Conservation (phyloP, 2,329 filamentous ascomycete genomes). For the Xylaria sp. region DNA sequence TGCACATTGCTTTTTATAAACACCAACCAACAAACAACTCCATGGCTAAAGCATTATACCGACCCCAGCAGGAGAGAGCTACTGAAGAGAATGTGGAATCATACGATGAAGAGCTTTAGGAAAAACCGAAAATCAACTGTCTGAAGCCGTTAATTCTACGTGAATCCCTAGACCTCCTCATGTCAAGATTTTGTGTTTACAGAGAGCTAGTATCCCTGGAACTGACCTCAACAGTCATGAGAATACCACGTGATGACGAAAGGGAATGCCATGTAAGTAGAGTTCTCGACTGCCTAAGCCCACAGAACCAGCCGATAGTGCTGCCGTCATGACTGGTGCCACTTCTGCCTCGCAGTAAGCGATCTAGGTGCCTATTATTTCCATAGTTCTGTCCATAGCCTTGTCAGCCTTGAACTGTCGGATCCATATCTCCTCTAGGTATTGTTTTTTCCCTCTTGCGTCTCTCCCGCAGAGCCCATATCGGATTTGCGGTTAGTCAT, state of each 20-base stretch:
- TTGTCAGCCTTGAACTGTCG: slow-evolving; percentile 20
- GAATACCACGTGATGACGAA: slow-evolving; percentile 47
- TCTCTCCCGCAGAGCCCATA: not conserved
- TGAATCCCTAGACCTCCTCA: not conserved
- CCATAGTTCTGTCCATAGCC: slow-evolving; percentile 5
- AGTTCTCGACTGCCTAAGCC: slow-evolving; percentile 2
- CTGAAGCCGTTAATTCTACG: too few relatives aligned
- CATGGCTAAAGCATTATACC: not conserved
- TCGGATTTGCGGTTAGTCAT: not conserved
- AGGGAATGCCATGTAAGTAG: slow-evolving; percentile 24
- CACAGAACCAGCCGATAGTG: slow-evolving; percentile 1
- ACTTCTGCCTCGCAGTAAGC: slow-evolving; percentile 1
- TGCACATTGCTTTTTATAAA: not conserved
- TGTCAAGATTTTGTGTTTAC: not conserved
- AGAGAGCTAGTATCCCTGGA: not conserved
- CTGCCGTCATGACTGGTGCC: not conserved
- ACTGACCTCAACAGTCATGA: slow-evolving; percentile 38
- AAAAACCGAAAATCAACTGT: too few relatives aligned
- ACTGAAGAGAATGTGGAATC: not conserved
- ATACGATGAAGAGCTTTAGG: too few relatives aligned
- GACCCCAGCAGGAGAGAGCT: not conserved
- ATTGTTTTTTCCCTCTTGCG: not conserved
- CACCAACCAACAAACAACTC: not conserved
- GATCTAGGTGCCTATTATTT: not conserved
- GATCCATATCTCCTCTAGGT: slow-evolving; percentile 1